Evolutionary conservation across 2,329 filamentous ascomycete genomes (phyloP), one percentile per base, ranked within the genome.

Genomic region (Claviceps cyperi): DNA sequence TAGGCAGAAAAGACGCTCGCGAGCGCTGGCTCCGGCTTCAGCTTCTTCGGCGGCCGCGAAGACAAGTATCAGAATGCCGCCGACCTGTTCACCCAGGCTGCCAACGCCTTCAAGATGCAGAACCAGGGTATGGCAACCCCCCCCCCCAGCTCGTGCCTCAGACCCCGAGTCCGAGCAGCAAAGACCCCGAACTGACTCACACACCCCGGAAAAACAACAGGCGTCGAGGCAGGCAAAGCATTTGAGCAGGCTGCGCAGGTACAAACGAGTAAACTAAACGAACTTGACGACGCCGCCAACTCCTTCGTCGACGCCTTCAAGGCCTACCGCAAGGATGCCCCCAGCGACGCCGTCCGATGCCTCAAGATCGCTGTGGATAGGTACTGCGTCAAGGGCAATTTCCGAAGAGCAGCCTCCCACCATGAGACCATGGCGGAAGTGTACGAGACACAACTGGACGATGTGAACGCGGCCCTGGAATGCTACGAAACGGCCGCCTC

Each of bases 21-120:
- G 59, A 74, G 83, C 57, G 90, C 91, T 40, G 74, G 79, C 19
- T 74, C 84, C 28, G 90, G 90, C 59, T 96, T 95, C 70, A 86
- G 82, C 65, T 81, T 95, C 69, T 96, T 98, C 60, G 86, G 89
- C 43, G 86, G 86, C 44, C 78, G 82, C 52, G 78, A 86, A 60
- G 89, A 95, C 55, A 97, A 96, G 68, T 90, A 86, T 63, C 86
- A 94, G 69, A 81, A 83, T 69, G 91, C 91, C 14, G 87, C 86
- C 55, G 89, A 96, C 58, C 73, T 92, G 56, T 97, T 89, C 64
- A 81, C 79, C 53, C 82, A 94, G 66, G 91, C 91, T 40, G 92
- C 83, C 54, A 95, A 96, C 71, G 87, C 87, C 52, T 97, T 94
- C 67, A 80, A 87, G 62, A 81, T 94, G 73, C 83, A 92, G 69